Evolutionary conservation across 2,329 filamentous ascomycete species (phyloP).

Genomic region (Paecilomyces sp.): DNA sequence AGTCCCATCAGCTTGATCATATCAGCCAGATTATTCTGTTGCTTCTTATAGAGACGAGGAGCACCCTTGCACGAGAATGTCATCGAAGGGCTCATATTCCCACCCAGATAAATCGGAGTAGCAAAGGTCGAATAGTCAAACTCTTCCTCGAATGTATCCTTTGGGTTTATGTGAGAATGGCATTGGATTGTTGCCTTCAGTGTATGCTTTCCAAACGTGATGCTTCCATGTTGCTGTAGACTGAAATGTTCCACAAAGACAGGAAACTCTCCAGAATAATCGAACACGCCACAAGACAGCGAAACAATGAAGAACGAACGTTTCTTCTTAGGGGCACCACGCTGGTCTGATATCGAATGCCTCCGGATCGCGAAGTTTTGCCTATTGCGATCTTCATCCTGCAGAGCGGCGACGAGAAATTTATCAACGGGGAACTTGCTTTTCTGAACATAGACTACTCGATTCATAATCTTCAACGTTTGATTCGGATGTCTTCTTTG

Average conservation of each 20-base stretch:
- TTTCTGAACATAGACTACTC: slow-evolving; percentile 10
- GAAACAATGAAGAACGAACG: slow-evolving; percentile 10
- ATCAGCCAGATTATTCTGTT: background rate
- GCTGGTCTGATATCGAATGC: slow-evolving; percentile 4
- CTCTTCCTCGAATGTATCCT: slow-evolving; percentile 12
- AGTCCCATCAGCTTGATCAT: background rate
- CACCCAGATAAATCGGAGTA: slow-evolving; percentile 13
- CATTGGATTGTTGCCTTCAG: slow-evolving; percentile 36
- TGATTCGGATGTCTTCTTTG: slow-evolving; percentile 3
- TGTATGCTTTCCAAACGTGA: slow-evolving; percentile 38
- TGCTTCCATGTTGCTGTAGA: slow-evolving; percentile 6
- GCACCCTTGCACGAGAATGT: slow-evolving; percentile 36
- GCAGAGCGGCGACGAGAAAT: slow-evolving; percentile 9
- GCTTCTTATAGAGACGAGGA: slow-evolving; percentile 11
- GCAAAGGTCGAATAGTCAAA: slow-evolving; percentile 13
- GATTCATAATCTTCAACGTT: slow-evolving; percentile 10
- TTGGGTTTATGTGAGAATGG: slow-evolving; percentile 11
- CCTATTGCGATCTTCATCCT: slow-evolving; percentile 11
- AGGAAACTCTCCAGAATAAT: slow-evolving; percentile 31
- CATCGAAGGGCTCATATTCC: slow-evolving; percentile 19
- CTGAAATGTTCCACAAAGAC: slow-evolving; percentile 32
- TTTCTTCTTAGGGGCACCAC: slow-evolving; percentile 1
- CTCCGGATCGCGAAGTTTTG: slow-evolving; percentile 1
- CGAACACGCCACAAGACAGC: slow-evolving; percentile 44
- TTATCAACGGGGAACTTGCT: slow-evolving; percentile 10